A percentile compares a stretch with the other conserved stretches of the same genome.
Conservation (phyloP, 2,329 filamentous ascomycete genomes). For the Hortaea werneckii region DNA sequence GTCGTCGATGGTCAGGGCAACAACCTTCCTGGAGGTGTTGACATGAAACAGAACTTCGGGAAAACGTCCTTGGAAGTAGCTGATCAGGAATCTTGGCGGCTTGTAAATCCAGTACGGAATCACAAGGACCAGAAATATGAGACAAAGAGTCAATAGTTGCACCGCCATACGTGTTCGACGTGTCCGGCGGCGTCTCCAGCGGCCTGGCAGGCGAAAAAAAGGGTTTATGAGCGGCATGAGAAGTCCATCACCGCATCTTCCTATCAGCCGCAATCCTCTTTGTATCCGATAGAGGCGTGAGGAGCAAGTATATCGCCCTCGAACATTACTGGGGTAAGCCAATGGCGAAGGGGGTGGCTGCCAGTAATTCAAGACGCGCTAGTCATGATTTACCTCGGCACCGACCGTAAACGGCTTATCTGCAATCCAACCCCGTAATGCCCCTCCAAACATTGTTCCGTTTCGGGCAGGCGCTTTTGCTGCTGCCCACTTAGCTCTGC, state of each 20-base stretch:
- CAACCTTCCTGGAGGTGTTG: slow-evolving; percentile 48
- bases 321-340: too few species aligned
- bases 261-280: too few species aligned
- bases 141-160: slow-evolving; percentile 13
- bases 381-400: too few species aligned
- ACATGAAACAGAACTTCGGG: slow-evolving; percentile 73
- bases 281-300: too few species aligned
- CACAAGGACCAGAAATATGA: slow-evolving; percentile 20
- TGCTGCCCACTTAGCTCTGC: not conserved
- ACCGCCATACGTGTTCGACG: slow-evolving; percentile 22
- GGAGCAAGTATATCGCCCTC: too few species aligned
- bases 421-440: not conserved
- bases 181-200: slow-evolving; percentile 21
- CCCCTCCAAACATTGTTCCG: not conserved
- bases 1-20: slow-evolving; percentile 83
- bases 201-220: slow-evolving; percentile 24
- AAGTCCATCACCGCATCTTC: slow-evolving; percentile 1
- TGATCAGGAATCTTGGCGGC: slow-evolving; percentile 61
- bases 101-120: slow-evolving; percentile 68
- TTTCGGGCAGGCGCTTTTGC: not conserved
- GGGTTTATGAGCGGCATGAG: slow-evolving; percentile 23
- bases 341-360: not conserved
- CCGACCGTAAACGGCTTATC: not conserved
- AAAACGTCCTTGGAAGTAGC: slow-evolving; percentile 59
- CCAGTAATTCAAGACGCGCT: too few species aligned